Conservation (phyloP, 2,329 filamentous ascomycete species). For the Pochonia chlamydosporia region DNA sequence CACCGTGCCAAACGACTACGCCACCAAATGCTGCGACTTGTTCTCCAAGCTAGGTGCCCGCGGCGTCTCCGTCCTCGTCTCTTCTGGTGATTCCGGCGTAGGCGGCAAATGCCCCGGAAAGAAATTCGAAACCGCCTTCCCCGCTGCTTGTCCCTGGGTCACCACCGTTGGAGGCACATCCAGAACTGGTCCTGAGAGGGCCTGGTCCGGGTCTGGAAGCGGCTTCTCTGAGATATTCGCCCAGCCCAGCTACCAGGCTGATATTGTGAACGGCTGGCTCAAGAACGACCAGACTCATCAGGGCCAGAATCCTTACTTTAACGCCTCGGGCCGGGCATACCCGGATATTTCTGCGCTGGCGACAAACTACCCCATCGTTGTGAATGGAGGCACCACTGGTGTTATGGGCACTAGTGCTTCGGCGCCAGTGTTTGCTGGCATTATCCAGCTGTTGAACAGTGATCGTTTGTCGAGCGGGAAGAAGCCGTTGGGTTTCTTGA, state of each 20-base stretch:
- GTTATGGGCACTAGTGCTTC: constrained; percentile 7
- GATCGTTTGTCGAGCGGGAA: constrained; percentile 1
- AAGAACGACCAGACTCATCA: constrained; percentile 4
- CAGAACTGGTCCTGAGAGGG: constrained; percentile 1
- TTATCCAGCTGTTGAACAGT: constrained; percentile 6
- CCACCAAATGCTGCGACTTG: constrained; percentile 50
- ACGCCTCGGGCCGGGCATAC: constrained; percentile 2
- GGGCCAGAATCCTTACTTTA: neutral
- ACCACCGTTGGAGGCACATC: constrained; percentile 8
- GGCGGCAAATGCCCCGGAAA: constrained; percentile 5
- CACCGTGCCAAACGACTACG: constrained; percentile 14
- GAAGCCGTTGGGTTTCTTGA: constrained; percentile 7
- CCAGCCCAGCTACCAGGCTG: constrained; percentile 4
- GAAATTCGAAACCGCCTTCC: constrained; percentile 31
- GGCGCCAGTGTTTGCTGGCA: constrained; percentile 3
- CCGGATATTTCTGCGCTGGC: constrained; percentile 7
- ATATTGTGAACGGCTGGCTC: constrained; percentile 2
- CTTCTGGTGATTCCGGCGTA: constrained; percentile 44
- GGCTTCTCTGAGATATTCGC: constrained; percentile 6
- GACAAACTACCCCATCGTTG: neutral
- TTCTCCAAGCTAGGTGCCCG: constrained; percentile 59
- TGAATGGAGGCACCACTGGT: neutral
- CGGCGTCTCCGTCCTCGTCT: constrained; percentile 57
- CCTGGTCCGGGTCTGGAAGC: constrained; percentile 1
- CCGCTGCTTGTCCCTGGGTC: constrained; percentile 44